Evolutionary conservation across 2,329 filamentous ascomycete genomes (phyloP), one percentile per base, ranked within the genome.

Genomic region (Alternaria angustiovoidea): DNA sequence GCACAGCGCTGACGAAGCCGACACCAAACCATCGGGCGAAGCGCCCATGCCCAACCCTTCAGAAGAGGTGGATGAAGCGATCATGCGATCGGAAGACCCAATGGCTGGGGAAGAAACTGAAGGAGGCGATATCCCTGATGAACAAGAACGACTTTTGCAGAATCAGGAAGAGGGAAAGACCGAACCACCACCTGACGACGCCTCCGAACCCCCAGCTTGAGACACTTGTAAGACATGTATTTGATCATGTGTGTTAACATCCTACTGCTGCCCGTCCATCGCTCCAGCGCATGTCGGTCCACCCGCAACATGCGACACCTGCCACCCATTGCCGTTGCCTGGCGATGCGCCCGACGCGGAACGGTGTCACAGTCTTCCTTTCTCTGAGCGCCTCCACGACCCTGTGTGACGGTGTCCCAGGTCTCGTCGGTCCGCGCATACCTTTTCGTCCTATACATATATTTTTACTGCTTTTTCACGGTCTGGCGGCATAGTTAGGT

Each of bases 1-100:
- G 56, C 71, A 77, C 54, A 75, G 77, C 56, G 66, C 78, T 1
- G 76, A 76, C 3, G 74, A 76, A 8, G 80, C 76, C 2, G 59
- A 75, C 7, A 83, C 81, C 0, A 70, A 64, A 26, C 81, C 75
- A 5, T 72, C 68, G 1, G 62, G 64, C 1, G 32, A 70, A 34
- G 51, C 66, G 8, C 67, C 69, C 2, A 42, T 67, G 7, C 42
- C 62, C 7, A 68, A 72, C 36, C 66, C 67, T 8, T 72, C 71
- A 2, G 41, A 70, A 28, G 49, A 48, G 38, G 24, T 66, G 1
- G 57, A 68, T 42, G 60, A 67, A 18, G 68, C 70, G 14, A 61
- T 67, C 18, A 64, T 69, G 1, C 42, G 59, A 3, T 61, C 65
- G 2, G 69, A 73, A 16, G 66, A 72, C n/a, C 63, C 66, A 1